A percentile compares a stretch with the other conserved stretches of the same genome.
phyloP scores from a whole-genome alignment of 1,139 yeast species.

The Pichia sp. region DNA sequence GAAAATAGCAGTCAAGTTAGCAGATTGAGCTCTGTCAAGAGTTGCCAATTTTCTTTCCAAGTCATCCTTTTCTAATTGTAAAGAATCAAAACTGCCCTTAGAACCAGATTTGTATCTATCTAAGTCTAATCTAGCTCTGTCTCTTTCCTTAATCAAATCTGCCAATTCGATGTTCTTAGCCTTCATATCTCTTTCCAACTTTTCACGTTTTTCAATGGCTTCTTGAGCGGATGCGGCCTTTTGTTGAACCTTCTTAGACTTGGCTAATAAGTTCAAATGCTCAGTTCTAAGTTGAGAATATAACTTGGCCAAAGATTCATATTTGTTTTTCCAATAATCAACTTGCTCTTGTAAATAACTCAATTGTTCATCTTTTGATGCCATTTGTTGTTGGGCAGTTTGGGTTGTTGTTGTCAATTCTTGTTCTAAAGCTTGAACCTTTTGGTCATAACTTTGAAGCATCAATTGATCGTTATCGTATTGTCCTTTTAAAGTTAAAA shows the following conservation, averaged over 20 bases:
- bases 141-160: constrained; percentile 86
- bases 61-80: constrained; percentile 66
- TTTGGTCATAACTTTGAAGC: constrained; percentile 82
- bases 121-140: constrained; percentile 80
- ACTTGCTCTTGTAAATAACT: constrained; percentile 73
- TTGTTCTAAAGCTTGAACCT: constrained; percentile 79
- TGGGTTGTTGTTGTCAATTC: constrained; percentile 64
- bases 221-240: constrained; percentile 94
- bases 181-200: constrained; percentile 78
- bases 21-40: constrained; percentile 64
- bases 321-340: constrained; percentile 78
- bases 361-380: constrained; percentile 75
- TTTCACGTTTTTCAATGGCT: constrained; percentile 81
- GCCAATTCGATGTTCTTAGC: constrained; percentile 87
- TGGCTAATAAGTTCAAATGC: constrained; percentile 75
- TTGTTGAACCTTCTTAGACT: constrained; percentile 82
- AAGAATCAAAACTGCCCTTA: constrained; percentile 63
- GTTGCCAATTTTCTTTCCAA: constrained; percentile 60
- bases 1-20: constrained; percentile 61
- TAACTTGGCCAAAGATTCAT: constrained; percentile 85
- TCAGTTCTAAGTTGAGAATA: constrained; percentile 93
- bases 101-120: constrained; percentile 70
- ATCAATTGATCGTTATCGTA: constrained; percentile 84
- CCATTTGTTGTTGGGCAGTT: constrained; percentile 72
- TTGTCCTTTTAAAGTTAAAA: constrained; percentile 73